These are phyloP conservation scores for Neocucurbitaria cava DNA, from an alignment of 2,329 filamentous ascomycete genomes.

Conservation along the genomic window DNA sequence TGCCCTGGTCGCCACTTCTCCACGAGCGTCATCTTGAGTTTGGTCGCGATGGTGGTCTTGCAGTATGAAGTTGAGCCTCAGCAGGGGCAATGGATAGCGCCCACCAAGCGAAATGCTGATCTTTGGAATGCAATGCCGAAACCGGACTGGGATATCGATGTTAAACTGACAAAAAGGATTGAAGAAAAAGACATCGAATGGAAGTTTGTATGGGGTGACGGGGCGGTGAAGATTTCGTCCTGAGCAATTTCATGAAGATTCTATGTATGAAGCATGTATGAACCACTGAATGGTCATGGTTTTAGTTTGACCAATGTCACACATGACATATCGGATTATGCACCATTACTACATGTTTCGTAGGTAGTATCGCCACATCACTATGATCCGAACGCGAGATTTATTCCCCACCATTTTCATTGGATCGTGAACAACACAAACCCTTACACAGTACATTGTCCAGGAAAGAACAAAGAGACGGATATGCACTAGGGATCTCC, in stretches of 20 bases:
- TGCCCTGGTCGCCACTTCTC: constrained; percentile 51
- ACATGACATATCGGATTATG: too few species aligned
- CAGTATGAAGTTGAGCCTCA: constrained; percentile 40
- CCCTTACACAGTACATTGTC: too few species aligned
- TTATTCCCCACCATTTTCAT: too few species aligned
- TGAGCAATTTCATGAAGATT: background rate
- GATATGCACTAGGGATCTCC: too few species aligned
- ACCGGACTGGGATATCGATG: constrained; percentile 33
- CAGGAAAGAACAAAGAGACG: too few species aligned
- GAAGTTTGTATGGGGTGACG: constrained; percentile 30
- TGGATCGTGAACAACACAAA: too few species aligned
- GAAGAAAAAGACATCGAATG: constrained; percentile 13
- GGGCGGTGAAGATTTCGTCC: background rate
- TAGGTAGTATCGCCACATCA: too few species aligned
- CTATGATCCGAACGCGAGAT: too few species aligned
- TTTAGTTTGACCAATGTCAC: background rate
- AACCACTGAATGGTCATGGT: background rate
- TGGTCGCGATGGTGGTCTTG: constrained; percentile 43
- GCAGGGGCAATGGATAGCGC: constrained; percentile 27
- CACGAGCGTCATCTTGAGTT: constrained; percentile 40
- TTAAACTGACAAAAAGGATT: constrained; percentile 14
- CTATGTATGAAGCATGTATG: background rate
- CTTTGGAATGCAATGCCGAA: constrained; percentile 44
- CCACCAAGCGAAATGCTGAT: constrained; percentile 33
- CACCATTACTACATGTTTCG: too few species aligned